Evolutionary conservation across 1,139 yeast genomes (phyloP).

Genomic region (Citeromyces hawaiiensis): DNA sequence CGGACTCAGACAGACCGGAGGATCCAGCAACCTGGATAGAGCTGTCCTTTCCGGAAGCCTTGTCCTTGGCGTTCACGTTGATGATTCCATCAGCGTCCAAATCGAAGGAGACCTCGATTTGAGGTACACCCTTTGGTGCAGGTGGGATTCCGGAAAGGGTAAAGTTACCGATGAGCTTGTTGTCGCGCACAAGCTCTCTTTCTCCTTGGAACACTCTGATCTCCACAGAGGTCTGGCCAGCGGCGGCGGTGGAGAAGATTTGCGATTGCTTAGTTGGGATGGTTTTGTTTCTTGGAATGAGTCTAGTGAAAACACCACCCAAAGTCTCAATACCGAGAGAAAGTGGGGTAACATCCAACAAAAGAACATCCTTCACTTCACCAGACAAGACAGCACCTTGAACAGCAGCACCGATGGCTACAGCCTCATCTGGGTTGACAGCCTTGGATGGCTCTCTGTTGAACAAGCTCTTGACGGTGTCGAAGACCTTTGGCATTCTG

Average conservation of each 20-base stretch:
- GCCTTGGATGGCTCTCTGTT: slow-evolving; percentile 97
- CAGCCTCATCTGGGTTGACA: slow-evolving; percentile 99
- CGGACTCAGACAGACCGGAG: slow-evolving; percentile 91
- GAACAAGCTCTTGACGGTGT: slow-evolving; percentile 86
- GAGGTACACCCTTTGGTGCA: slow-evolving; percentile 99
- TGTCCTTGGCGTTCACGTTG: slow-evolving; percentile 97
- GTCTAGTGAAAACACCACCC: slow-evolving; percentile 97
- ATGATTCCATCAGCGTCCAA: slow-evolving; percentile 98
- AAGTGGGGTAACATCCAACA: slow-evolving; percentile 94
- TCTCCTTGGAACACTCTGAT: slow-evolving; percentile 99
- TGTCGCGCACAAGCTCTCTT: slow-evolving; percentile 97
- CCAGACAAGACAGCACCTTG: slow-evolving; percentile 99
- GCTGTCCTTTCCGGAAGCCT: slow-evolving; percentile 97
- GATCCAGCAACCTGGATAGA: slow-evolving; percentile 98
- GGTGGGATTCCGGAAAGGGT: slow-evolving; percentile 95
- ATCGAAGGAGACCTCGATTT: slow-evolving; percentile 95
- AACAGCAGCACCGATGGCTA: slow-evolving; percentile 99
- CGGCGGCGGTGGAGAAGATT: slow-evolving; percentile 96
- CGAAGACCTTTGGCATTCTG: slow-evolving; percentile 99
- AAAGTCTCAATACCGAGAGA: slow-evolving; percentile 97
- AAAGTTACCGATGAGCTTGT: slow-evolving; percentile 97
- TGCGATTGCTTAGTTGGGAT: slow-evolving; percentile 97
- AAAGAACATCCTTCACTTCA: slow-evolving; percentile 90
- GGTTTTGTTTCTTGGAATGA: slow-evolving; percentile 95
- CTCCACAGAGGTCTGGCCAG: slow-evolving; percentile 98